Evolutionary conservation across 257 asterid genomes (phyloP).

Genomic region (Prunella vulgaris): DNA sequence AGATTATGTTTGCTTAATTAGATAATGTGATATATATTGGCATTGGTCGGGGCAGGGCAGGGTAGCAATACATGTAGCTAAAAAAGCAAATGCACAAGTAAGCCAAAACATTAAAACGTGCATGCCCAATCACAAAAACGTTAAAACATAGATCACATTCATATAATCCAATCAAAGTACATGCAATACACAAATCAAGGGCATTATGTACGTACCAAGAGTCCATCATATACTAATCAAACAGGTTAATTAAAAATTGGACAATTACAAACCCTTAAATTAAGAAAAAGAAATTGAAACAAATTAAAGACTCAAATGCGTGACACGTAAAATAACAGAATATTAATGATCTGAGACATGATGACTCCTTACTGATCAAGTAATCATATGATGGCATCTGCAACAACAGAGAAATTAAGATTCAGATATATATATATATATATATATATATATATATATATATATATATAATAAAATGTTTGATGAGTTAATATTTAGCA

Average conservation of each 20-base stretch:
- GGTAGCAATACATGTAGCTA: not conserved
- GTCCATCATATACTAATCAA: not conserved
- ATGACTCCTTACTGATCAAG: not conserved
- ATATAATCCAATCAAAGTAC: not conserved
- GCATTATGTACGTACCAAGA: not conserved
- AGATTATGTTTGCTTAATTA: not conserved
- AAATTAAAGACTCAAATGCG: not conserved
- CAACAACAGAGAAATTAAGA: not conserved
- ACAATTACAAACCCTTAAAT: not conserved
- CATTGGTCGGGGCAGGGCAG: not conserved
- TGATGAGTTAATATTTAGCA: not conserved
- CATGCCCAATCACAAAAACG: not conserved
- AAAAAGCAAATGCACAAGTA: not conserved
- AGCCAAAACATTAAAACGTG: not conserved
- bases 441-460: no score
- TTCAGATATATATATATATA: no score
- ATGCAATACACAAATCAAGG: not conserved
- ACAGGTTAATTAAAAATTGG: not conserved
- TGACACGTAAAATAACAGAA: not conserved
- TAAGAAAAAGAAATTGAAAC: not conserved
- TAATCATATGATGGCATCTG: constrained; percentile 18
- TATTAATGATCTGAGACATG: not conserved
- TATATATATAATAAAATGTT: no score
- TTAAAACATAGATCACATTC: constrained; percentile 19
- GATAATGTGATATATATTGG: not conserved